phyloP scores from a whole-genome alignment of 805 yeast species.

The Yarrowia divulgata region DNA sequence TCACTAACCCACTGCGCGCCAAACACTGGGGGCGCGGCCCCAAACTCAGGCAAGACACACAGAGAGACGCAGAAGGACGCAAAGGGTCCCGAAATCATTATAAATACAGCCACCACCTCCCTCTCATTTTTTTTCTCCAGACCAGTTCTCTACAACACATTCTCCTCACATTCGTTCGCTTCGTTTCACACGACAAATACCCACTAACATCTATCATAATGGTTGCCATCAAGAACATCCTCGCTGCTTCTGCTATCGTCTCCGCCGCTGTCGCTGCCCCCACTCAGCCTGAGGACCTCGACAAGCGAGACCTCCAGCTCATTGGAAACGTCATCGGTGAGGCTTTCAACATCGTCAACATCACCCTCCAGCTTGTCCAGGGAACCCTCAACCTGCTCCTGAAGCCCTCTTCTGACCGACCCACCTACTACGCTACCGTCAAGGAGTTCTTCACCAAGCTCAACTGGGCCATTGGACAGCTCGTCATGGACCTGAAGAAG shows the following conservation, averaged over 20 bases:
- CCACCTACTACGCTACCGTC: conserved; percentile 38
- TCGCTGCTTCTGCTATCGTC: conserved; percentile 37
- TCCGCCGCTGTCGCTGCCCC: conserved; percentile 39
- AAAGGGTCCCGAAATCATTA: conserved; percentile 14
- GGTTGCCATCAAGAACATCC: conserved; percentile 36
- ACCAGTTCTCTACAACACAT: conserved; percentile 38
- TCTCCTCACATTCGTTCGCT: conserved; percentile 33
- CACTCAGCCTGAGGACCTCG: conserved; percentile 38
- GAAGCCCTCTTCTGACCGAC: conserved; percentile 37
- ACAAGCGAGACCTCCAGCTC: conserved; percentile 39
- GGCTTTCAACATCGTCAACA: conserved; percentile 38
- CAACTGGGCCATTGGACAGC: conserved; percentile 39
- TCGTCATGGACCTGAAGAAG: conserved; percentile 37
- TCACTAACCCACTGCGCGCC: conserved; percentile 15
- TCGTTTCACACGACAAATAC: conserved; percentile 39
- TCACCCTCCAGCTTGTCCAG: conserved; percentile 39
- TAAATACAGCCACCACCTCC: conserved; percentile 26
- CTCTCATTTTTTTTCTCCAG: conserved; percentile 29
- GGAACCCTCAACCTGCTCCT: conserved; percentile 37
- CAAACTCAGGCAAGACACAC: conserved; percentile 8
- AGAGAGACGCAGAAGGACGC: conserved; percentile 10
- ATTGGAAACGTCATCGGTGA: conserved; percentile 32
- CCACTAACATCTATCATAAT: conserved; percentile 38
- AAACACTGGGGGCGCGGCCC: conserved; percentile 34
- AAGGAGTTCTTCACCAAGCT: conserved; percentile 37